Conservation (phyloP, 2,329 filamentous ascomycete species). For the Aspergillus brasiliensis region DNA sequence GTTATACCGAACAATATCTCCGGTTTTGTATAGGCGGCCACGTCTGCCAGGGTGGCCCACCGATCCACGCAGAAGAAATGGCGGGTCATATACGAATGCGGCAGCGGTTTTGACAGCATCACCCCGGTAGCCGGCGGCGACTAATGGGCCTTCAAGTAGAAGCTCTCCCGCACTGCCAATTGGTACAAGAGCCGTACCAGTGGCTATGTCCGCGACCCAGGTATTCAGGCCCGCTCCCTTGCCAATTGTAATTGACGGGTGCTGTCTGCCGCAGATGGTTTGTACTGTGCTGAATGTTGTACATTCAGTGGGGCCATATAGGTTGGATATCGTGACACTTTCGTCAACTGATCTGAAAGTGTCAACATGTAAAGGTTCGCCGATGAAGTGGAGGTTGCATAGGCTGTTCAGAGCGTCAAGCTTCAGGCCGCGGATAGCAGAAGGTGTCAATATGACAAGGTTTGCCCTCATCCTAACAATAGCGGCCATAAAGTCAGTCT, state of each 20-base stretch:
- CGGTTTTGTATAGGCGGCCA: slow-evolving; percentile 27
- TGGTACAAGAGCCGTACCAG: neutral
- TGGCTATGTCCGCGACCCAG: neutral
- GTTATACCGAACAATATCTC: slow-evolving; percentile 28
- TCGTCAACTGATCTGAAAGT: neutral
- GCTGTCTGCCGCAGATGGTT: neutral
- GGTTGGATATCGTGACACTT: neutral
- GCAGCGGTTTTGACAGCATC: slow-evolving; percentile 3
- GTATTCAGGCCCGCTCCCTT: neutral
- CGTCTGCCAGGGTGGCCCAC: neutral
- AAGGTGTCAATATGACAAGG: neutral
- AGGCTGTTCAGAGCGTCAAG: neutral
- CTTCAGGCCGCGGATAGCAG: neutral
- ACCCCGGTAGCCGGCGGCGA: neutral
- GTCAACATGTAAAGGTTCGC: neutral
- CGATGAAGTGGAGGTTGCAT: too few relatives aligned
- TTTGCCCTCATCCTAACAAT: neutral
- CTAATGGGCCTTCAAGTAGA: neutral
- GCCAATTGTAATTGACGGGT: neutral
- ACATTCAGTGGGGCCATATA: neutral
- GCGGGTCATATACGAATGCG: neutral
- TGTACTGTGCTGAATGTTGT: neutral
- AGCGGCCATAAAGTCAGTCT: neutral
- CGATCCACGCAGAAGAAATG: neutral
- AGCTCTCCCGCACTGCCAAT: neutral